phyloP scores from a whole-genome alignment of 176 grass and related monocot species.

The Oryza glaberrima region DNA sequence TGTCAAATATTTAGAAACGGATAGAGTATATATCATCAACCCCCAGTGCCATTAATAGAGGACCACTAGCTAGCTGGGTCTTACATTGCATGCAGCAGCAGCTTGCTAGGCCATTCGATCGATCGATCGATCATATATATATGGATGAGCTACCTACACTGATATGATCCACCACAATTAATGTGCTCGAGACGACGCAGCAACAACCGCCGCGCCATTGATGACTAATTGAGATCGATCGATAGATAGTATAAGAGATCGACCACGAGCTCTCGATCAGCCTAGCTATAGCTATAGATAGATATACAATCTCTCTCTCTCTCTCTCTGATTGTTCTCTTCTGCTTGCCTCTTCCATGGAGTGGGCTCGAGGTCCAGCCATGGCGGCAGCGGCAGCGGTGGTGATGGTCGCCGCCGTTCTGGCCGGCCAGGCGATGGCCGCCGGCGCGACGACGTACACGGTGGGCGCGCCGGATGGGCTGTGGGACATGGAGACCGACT shows the following conservation, averaged over 20 bases:
- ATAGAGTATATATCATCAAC: not conserved
- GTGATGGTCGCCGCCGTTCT: not conserved
- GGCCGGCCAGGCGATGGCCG: not conserved
- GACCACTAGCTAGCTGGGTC: not conserved
- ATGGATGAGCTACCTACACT: not conserved
- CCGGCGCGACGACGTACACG: conserved; percentile 45
- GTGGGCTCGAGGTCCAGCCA: not conserved
- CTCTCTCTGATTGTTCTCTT: not conserved
- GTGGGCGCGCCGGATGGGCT: conserved; percentile 67
- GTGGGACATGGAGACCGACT: conserved; percentile 74
- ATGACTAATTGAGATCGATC: not conserved
- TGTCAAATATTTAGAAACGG: too few species aligned
- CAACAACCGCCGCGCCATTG: not conserved
- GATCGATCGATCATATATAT: not conserved
- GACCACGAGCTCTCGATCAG: too few species aligned
- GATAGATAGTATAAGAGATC: not conserved
- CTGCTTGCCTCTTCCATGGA: not conserved
- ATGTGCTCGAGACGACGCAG: not conserved
- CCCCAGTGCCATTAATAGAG: not conserved
- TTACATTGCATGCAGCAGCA: not conserved
- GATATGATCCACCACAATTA: not conserved
- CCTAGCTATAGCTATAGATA: not conserved
- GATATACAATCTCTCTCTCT: not conserved
- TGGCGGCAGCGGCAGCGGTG: not conserved
- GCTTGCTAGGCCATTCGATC: not conserved